Base-by-base conservation (phyloP, 768 basidiomycete genomes). In the Crassisporium funariophilum region DNA sequence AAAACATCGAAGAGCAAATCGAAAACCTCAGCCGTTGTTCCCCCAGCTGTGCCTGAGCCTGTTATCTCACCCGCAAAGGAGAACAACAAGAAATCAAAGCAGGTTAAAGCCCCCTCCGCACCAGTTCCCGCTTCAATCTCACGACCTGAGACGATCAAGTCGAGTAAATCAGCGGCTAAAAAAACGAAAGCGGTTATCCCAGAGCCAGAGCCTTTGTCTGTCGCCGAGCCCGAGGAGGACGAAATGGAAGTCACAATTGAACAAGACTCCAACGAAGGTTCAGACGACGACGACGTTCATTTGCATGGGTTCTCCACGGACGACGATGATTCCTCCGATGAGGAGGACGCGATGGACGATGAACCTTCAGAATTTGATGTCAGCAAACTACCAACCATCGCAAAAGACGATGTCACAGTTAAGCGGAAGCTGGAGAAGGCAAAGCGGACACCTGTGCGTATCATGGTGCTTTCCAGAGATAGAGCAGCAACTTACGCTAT, bases 351-450 rank as follows among this genome's bases (percentile, higher is more conserved):
- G 42, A 77, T 74, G 54, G 78, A 78, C 21, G 78, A 71, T 2
- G 78, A 81, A 42, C 66, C 70, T 12, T 66, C 73, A 9, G 73
- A 73, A 9, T 65, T 94, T 34, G 86, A 94, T 52, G 69, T 93
- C 20, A 70, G 61, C 19, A 84, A 82, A 56, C 74, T 98, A 29
- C 95, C 94, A 1, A 93, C 90, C 0, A 73, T 93, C 19, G 88
- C 89, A 19, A 95, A 93, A 60, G 92, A 95, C 62, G 93, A 95
- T 60, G 84, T 76, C 34, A 79, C 74, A 1, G 87, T 98, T 10
- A 83, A 87, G 54, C 70, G 70, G 54, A 84, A 76, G 59, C 65
- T 84, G 4, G 80, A 79, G 47, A 79, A 75, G 39, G 82, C 83
- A 0, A 79, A 81, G 58, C 70, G 74, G 54, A 79, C 86, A 62